These are phyloP conservation scores for Pholiota conissans DNA, from an alignment of 768 basidiomycete genomes.

Conservation along the genomic window DNA sequence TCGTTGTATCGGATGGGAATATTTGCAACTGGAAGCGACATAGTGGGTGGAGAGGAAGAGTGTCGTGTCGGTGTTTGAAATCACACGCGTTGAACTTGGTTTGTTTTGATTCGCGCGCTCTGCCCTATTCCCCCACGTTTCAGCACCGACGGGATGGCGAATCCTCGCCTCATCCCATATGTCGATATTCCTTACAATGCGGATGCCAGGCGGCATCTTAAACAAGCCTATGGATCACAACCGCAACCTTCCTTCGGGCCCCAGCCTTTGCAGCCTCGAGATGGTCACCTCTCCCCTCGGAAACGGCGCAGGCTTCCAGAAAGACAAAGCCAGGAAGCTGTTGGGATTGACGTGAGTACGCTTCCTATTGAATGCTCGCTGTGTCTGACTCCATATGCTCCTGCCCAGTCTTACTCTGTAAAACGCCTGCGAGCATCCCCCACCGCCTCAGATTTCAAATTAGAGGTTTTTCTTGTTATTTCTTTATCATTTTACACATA, in stretches of 20 bases:
- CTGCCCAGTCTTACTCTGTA: not conserved
- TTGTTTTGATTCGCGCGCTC: conserved; percentile 2
- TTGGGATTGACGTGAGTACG: not conserved
- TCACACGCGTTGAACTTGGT: conserved; percentile 10
- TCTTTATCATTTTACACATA: not conserved
- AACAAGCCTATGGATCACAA: conserved; percentile 2
- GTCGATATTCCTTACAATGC: conserved; percentile 22
- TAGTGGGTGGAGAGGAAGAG: conserved; percentile 37
- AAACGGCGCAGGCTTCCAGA: not conserved
- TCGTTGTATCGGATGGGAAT: conserved; percentile 66
- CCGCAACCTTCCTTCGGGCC: not conserved
- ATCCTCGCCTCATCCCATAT: conserved; percentile 17
- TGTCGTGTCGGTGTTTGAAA: conserved; percentile 38
- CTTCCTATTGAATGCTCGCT: not conserved
- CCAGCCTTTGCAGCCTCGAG: not conserved
- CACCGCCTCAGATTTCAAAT: conserved; percentile 21
- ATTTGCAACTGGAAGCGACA: conserved; percentile 66
- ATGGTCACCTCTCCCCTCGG: not conserved
- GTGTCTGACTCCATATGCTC: not conserved
- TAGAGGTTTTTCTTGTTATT: not conserved
- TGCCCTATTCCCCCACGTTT: too few species aligned
- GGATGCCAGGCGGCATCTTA: not conserved
- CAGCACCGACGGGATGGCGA: conserved; percentile 2
- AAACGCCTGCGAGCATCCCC: conserved; percentile 16
- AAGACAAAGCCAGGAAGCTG: not conserved